These are phyloP conservation scores for Globisporangium splendens DNA, from an alignment of 352 stramenopile species.

Conservation along the genomic window DNA sequence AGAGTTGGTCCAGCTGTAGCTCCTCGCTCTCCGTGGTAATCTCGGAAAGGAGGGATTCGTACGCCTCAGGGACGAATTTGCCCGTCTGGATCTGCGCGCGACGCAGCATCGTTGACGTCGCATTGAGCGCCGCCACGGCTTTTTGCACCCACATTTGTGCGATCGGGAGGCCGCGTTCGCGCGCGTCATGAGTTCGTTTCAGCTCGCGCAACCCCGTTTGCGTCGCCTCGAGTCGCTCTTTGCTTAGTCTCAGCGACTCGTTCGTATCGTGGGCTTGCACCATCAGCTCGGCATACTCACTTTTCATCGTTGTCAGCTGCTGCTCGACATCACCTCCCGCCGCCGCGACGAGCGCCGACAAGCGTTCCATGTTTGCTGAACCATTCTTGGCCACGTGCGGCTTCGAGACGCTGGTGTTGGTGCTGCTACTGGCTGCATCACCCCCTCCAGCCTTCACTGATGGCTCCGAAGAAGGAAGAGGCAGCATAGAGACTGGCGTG, in stretches of 20 bases:
- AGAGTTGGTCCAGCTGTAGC: conserved; percentile 45
- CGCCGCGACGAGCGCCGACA: conserved; percentile 55
- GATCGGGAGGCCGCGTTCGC: conserved; percentile 51
- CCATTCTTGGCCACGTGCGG: conserved; percentile 12
- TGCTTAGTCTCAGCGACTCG: conserved; percentile 57
- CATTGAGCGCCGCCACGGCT: conserved; percentile 54
- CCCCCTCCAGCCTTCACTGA: not conserved
- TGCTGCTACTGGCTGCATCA: not conserved
- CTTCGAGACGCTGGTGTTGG: conserved; percentile 1
- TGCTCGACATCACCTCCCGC: conserved; percentile 63
- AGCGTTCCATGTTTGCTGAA: conserved; percentile 41
- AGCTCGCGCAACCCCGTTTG: conserved; percentile 57
- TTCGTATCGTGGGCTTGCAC: conserved; percentile 65
- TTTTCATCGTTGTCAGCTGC: conserved; percentile 70
- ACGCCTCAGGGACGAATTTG: conserved; percentile 47
- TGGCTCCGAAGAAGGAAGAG: not conserved
- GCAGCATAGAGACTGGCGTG: conserved; percentile 12
- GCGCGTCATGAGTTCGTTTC: conserved; percentile 59
- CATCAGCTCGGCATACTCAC: conserved; percentile 64
- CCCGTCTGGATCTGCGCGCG: conserved; percentile 26
- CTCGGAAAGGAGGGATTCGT: conserved; percentile 35
- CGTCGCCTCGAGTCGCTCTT: conserved; percentile 51
- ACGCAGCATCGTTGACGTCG: conserved; percentile 26
- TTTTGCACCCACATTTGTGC: conserved; percentile 55
- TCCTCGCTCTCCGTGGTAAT: conserved; percentile 8